Evolutionary conservation across 805 yeast species (phyloP).

Genomic region (Kluyveromyces wickerhamii): DNA sequence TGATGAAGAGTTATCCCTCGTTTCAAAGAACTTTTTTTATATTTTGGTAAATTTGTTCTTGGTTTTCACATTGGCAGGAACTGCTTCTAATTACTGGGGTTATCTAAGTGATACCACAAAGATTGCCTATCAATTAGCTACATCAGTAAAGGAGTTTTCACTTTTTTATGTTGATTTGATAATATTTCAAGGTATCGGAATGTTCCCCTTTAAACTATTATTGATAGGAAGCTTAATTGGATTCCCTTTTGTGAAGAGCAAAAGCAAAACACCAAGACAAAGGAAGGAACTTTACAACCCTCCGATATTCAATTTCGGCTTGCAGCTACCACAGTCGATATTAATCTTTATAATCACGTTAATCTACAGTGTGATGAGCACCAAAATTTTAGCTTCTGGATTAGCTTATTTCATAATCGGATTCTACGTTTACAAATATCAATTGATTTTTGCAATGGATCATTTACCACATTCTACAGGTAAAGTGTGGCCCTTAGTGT

Average conservation of each 20-base stretch:
- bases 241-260: conserved; percentile 57
- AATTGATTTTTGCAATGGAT: conserved; percentile 78
- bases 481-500: conserved; percentile 88
- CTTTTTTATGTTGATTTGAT: conserved; percentile 85
- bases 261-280: conserved; percentile 78
- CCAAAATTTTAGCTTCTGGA: conserved; percentile 80
- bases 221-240: conserved; percentile 70
- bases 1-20: conserved; percentile 85
- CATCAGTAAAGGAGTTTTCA: conserved; percentile 69
- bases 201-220: conserved; percentile 82
- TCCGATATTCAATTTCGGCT: conserved; percentile 85
- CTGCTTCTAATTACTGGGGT: conserved; percentile 75
- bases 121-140: conserved; percentile 79
- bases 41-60: conserved; percentile 88
- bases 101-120: conserved; percentile 82
- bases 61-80: conserved; percentile 90
- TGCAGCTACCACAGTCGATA: conserved; percentile 86
- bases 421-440: conserved; percentile 84
- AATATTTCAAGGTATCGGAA: conserved; percentile 75
- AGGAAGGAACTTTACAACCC: conserved; percentile 70
- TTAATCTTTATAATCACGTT: conserved; percentile 76
- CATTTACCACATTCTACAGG: conserved; percentile 98
- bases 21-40: conserved; percentile 88
- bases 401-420: conserved; percentile 77
- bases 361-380: conserved; percentile 82